Conservation (phyloP, 2,329 filamentous ascomycete genomes). For the Nemania bipapillata region DNA sequence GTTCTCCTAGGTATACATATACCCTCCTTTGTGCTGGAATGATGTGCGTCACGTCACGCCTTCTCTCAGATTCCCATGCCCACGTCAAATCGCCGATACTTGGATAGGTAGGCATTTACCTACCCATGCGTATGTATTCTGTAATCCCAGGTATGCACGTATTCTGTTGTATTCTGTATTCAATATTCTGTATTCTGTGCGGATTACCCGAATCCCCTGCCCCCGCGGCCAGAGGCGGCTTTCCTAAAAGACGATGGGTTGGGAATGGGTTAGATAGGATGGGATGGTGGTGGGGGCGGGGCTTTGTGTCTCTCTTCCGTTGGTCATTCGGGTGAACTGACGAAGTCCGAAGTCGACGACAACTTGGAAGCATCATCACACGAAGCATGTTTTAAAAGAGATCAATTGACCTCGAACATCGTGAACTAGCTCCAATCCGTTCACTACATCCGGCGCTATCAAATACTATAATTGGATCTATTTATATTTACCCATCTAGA, state of each 20-base stretch:
- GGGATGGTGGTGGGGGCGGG: slow-evolving; percentile 40
- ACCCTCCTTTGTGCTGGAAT: slow-evolving; percentile 41
- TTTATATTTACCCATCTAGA: background rate
- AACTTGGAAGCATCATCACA: slow-evolving; percentile 20
- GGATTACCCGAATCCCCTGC: slow-evolving; percentile 37
- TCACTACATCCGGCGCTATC: slow-evolving; percentile 30
- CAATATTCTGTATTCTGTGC: background rate
- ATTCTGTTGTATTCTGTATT: too few relatives aligned
- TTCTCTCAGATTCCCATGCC: slow-evolving; percentile 40
- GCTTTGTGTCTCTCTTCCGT: slow-evolving; percentile 34
- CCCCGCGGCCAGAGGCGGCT: slow-evolving; percentile 36
- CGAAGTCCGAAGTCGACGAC: slow-evolving; percentile 22
- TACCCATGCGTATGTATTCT: background rate
- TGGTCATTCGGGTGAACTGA: slow-evolving; percentile 31
- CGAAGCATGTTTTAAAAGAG: slow-evolving; percentile 21
- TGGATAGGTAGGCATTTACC: too few relatives aligned
- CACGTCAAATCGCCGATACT: slow-evolving; percentile 31
- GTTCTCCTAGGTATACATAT: background rate
- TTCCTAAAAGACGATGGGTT: slow-evolving; percentile 19
- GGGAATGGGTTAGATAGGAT: too few relatives aligned
- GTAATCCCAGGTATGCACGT: background rate
- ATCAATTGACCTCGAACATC: slow-evolving; percentile 25
- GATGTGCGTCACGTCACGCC: slow-evolving; percentile 38
- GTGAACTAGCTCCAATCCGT: slow-evolving; percentile 33
- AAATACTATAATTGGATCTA: slow-evolving; percentile 11